Conservation (phyloP, 208 protist species). For the Acanthamoeba triangularis region DNA sequence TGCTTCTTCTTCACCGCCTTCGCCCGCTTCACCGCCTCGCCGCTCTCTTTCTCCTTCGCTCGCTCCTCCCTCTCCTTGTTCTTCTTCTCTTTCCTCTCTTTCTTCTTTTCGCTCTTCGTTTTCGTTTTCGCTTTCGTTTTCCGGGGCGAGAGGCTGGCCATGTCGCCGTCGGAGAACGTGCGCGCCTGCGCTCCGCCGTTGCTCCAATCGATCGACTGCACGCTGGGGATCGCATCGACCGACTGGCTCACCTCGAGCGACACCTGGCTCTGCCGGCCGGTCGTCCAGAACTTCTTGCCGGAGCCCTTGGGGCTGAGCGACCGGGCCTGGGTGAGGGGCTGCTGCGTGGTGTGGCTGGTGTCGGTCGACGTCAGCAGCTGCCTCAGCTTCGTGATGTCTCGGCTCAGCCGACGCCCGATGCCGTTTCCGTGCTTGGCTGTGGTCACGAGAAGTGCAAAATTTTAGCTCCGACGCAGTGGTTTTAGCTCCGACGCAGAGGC, state of each 20-base stretch:
- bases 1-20: background rate
- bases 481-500: too few relatives aligned
- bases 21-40: background rate
- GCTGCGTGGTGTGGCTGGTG: background rate
- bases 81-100: background rate
- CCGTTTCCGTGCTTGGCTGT: background rate
- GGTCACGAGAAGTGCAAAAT: too few relatives aligned
- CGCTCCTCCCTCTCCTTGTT: background rate
- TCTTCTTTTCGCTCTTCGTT: background rate
- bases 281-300: conserved; percentile 10
- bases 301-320: background rate
- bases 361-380: conserved; percentile 12
- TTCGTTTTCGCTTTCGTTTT: background rate
- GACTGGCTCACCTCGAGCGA: background rate
- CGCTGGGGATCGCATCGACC: background rate
- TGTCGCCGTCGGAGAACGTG: background rate
- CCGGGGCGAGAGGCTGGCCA: background rate
- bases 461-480: too few relatives aligned
- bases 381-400: conserved; percentile 4
- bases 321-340: background rate
- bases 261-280: background rate
- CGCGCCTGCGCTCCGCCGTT: background rate
- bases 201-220: background rate
- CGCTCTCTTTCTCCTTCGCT: background rate
- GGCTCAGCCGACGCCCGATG: background rate